These are phyloP conservation scores for Fusarium redolens DNA, from an alignment of 2,329 filamentous ascomycete genomes.

Conservation along the genomic window DNA sequence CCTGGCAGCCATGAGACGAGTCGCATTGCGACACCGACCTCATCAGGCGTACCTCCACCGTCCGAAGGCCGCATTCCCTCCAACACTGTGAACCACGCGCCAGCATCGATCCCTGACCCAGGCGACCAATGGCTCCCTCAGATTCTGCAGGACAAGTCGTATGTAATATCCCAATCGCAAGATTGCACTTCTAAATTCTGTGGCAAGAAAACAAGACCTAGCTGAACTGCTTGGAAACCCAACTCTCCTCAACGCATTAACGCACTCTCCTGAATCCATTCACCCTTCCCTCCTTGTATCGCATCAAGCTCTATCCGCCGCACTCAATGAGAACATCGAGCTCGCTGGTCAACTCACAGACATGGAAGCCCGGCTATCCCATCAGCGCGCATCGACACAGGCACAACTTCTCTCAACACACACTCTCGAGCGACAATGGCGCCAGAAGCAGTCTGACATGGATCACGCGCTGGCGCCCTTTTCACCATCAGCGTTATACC, in stretches of 20 bases:
- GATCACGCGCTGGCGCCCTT: constrained; percentile 87
- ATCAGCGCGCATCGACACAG: constrained; percentile 77
- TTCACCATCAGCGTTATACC: constrained; percentile 87
- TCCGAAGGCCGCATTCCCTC: constrained; percentile 46
- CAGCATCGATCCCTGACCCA: constrained; percentile 63
- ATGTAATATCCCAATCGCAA: constrained; percentile 47
- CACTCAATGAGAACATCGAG: constrained; percentile 77
- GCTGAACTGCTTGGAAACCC: constrained; percentile 74
- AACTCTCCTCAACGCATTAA: constrained; percentile 77
- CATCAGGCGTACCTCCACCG: constrained; percentile 58
- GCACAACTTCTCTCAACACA: constrained; percentile 85
- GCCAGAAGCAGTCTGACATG: constrained; percentile 88
- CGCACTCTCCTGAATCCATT: constrained; percentile 71
- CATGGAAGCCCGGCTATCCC: constrained; percentile 67
- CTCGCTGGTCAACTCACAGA: constrained; percentile 72
- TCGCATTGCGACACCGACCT: constrained; percentile 72
- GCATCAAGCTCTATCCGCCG: constrained; percentile 70
- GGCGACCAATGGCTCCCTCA: constrained; percentile 83
- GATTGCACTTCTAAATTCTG: constrained; percentile 24
- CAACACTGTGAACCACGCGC: constrained; percentile 38
- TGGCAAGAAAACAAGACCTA: constrained; percentile 79
- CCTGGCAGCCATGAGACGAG: constrained; percentile 76
- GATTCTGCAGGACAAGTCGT: constrained; percentile 85
- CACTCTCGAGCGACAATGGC: constrained; percentile 92
- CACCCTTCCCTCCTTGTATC: constrained; percentile 79